Evolutionary conservation across 352 stramenopile genomes (phyloP).

Genomic region (Elongisporangium anandrum): DNA sequence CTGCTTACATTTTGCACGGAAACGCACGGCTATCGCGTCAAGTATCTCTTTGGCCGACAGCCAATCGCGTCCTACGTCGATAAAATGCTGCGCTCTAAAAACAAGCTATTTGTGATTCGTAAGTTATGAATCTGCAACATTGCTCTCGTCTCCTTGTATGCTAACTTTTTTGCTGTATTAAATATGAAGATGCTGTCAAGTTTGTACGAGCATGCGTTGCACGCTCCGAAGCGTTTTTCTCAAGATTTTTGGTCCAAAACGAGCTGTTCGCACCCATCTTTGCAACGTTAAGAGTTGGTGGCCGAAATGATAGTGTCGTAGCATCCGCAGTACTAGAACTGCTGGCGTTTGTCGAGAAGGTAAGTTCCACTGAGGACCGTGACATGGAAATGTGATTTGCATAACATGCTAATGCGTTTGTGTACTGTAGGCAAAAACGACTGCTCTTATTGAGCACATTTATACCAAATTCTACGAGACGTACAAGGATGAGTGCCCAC

Average conservation of each 20-base stretch:
- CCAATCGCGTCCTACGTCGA: conserved; percentile 68
- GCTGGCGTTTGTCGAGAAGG: conserved; percentile 73
- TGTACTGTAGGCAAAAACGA: conserved; percentile 49
- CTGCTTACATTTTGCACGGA: conserved; percentile 84
- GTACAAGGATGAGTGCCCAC: conserved; percentile 62
- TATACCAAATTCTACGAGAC: conserved; percentile 76
- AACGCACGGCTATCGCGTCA: conserved; percentile 80
- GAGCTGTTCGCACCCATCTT: conserved; percentile 60
- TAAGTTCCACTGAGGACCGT: conserved; percentile 9
- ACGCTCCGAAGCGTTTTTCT: conserved; percentile 79
- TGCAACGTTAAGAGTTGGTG: conserved; percentile 40
- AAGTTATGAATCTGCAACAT: conserved; percentile 13
- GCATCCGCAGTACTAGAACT: conserved; percentile 74
- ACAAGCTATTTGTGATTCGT: conserved; percentile 85
- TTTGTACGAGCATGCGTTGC: conserved; percentile 73
- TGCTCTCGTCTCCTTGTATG: conserved; percentile 2
- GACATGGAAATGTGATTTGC: conserved; percentile 1
- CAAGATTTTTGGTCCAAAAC: conserved; percentile 73
- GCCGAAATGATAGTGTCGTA: conserved; percentile 52
- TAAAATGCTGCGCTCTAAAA: conserved; percentile 73
- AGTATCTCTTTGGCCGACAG: conserved; percentile 82
- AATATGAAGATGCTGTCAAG: conserved; percentile 62
- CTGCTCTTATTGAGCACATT: conserved; percentile 69
- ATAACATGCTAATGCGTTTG: conserved; percentile 3
- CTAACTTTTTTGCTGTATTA: background rate